Evolutionary conservation across 768 basidiomycete species (phyloP).

Genomic region (Lactifluus piperatus): DNA sequence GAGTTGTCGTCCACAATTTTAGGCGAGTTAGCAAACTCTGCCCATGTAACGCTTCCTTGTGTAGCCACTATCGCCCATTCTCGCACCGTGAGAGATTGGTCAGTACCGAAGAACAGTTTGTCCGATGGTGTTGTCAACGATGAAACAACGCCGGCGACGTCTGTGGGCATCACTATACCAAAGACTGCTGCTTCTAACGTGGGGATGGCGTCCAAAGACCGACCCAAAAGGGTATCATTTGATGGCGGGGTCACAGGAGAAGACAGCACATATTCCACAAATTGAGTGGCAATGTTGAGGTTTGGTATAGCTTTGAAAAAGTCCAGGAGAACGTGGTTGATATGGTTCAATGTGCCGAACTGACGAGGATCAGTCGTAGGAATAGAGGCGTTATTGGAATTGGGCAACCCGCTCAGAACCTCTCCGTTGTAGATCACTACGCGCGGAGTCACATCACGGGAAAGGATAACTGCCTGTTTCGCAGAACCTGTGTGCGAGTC

Average conservation of each 20-base stretch:
- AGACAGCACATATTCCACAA: constrained; percentile 43
- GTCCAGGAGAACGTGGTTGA: constrained; percentile 49
- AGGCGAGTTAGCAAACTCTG: constrained; percentile 42
- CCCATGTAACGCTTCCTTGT: constrained; percentile 38
- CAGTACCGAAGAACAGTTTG: constrained; percentile 52
- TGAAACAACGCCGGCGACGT: constrained; percentile 40
- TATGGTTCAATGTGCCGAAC: constrained; percentile 46
- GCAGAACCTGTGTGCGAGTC: constrained; percentile 36
- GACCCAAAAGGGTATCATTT: constrained; percentile 31
- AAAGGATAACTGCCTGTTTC: constrained; percentile 44
- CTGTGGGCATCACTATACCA: constrained; percentile 41
- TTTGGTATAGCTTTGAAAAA: constrained; percentile 47
- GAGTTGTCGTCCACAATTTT: constrained; percentile 42
- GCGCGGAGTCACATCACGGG: constrained; percentile 36
- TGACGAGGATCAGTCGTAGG: constrained; percentile 38
- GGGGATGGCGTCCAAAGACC: constrained; percentile 40
- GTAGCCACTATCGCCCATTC: constrained; percentile 43
- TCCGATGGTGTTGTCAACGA: constrained; percentile 43
- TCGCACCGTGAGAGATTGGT: constrained; percentile 38
- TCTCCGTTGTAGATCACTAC: constrained; percentile 45
- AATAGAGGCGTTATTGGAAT: constrained; percentile 28
- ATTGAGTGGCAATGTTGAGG: constrained; percentile 35
- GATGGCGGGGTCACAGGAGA: constrained; percentile 34
- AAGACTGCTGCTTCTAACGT: constrained; percentile 56
- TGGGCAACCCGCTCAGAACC: constrained; percentile 40